phyloP scores from a whole-genome alignment of 345 rosid species.

The Citrus hindsii region DNA sequence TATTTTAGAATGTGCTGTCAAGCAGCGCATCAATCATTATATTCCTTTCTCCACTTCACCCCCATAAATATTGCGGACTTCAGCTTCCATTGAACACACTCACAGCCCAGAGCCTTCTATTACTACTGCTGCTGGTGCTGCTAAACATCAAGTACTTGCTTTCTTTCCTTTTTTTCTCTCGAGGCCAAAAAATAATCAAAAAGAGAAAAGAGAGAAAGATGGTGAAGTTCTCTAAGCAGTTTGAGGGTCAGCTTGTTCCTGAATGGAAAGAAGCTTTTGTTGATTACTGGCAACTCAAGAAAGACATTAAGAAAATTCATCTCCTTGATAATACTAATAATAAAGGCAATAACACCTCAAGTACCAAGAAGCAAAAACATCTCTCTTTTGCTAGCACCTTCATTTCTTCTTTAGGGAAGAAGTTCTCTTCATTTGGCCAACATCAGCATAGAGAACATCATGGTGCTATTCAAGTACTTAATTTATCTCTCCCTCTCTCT shows the following conservation, averaged over 20 bases:
- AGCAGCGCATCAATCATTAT: constrained; percentile 35
- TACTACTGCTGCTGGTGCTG: neutral
- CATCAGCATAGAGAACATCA: constrained; percentile 43
- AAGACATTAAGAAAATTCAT: constrained; percentile 64
- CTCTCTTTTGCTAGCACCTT: constrained; percentile 29
- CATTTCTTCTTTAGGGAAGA: constrained; percentile 46
- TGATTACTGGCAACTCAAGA: constrained; percentile 89
- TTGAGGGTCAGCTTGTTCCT: constrained; percentile 91
- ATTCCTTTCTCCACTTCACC: constrained; percentile 24
- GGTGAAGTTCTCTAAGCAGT: constrained; percentile 91
- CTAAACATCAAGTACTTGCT: no score
- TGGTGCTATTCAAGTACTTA: constrained; percentile 67
- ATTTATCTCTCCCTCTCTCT: neutral
- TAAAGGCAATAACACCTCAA: neutral
- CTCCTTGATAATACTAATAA: constrained; percentile 18
- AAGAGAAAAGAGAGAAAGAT: constrained; percentile 24
- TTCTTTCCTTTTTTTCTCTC: no score
- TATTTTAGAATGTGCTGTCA: constrained; percentile 62
- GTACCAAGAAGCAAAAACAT: constrained; percentile 6
- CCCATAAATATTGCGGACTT: constrained; percentile 48
- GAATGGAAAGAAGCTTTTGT: constrained; percentile 99
- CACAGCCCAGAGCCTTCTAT: constrained; percentile 14
- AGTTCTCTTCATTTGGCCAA: constrained; percentile 40
- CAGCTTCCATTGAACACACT: constrained; percentile 37
- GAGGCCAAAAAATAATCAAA: no score